Percentiles rank a stretch among this genome's conserved stretches.
Evolutionary conservation across 306 rosid species (phyloP).

Genomic region (Begonia fuchsioides): DNA sequence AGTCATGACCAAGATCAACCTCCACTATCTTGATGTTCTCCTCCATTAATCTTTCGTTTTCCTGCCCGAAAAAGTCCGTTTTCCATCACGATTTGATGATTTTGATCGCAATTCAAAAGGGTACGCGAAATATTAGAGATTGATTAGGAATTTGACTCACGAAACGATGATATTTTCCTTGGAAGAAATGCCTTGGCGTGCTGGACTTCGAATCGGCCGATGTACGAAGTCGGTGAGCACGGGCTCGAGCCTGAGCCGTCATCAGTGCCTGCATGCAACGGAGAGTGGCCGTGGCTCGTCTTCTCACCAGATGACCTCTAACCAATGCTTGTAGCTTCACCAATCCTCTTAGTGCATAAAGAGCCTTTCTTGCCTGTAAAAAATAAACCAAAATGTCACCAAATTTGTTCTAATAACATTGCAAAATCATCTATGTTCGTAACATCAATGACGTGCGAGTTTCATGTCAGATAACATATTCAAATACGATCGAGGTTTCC

Average conservation of each 20-base stretch:
- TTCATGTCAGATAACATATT: no score
- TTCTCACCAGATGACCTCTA: constrained; percentile 87
- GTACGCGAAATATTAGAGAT: no score
- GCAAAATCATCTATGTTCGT: no score
- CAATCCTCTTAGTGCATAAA: constrained; percentile 66
- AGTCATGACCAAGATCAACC: constrained; percentile 53
- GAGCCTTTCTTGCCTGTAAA: constrained; percentile 76
- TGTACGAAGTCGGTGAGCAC: constrained; percentile 53
- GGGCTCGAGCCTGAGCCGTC: constrained; percentile 82
- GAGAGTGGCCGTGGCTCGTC: constrained; percentile 58
- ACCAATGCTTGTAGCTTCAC: constrained; percentile 90
- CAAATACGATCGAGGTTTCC: no score
- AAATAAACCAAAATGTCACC: neutral
- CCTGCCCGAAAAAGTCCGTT: constrained; percentile 18
- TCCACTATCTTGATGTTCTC: constrained; percentile 87
- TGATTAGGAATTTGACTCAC: no score
- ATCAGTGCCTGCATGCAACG: constrained; percentile 90
- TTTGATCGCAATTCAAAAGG: no score
- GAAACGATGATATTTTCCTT: constrained; percentile 31
- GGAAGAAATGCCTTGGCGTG: constrained; percentile 27
- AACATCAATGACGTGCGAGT: no score
- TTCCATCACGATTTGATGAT: no score
- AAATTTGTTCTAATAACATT: no score
- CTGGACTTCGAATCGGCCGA: constrained; percentile 25
- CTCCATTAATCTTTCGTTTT: constrained; percentile 42